Percentiles rank a stretch among this genome's conserved stretches.
Evolutionary conservation across 1,139 yeast species (phyloP).

Genomic region (Yamadazyma trypodendri): DNA sequence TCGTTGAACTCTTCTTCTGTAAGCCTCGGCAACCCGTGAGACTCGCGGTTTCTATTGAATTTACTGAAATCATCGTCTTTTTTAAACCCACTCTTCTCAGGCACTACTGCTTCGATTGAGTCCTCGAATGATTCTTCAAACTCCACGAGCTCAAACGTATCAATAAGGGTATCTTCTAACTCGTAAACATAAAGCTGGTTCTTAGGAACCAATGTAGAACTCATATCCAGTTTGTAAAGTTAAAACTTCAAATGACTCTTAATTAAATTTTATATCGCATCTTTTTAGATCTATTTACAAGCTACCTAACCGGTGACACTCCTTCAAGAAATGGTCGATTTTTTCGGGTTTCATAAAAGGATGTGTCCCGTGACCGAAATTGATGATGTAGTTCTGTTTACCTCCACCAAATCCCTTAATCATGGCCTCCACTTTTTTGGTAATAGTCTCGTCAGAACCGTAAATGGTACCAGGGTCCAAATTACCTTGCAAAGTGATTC

Average conservation of each 20-base stretch:
- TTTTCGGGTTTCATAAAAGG: constrained; percentile 95
- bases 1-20: constrained; percentile 61
- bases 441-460: constrained; percentile 79
- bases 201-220: constrained; percentile 12
- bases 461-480: constrained; percentile 93
- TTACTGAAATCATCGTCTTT: constrained; percentile 51
- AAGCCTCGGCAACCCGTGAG: constrained; percentile 46
- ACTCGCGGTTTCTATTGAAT: constrained; percentile 49
- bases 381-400: constrained; percentile 83
- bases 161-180: constrained; percentile 39
- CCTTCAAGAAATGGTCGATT: constrained; percentile 78
- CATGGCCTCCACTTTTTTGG: constrained; percentile 83
- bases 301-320: constrained; percentile 77
- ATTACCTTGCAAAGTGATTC: constrained; percentile 89
- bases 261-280: too few relatives aligned
- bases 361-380: constrained; percentile 97
- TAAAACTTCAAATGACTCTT: neutral
- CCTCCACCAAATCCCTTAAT: constrained; percentile 90
- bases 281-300: constrained; percentile 9
- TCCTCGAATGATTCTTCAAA: constrained; percentile 44
- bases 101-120: constrained; percentile 3
- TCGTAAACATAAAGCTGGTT: constrained; percentile 55
- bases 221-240: neutral
- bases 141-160: constrained; percentile 52
- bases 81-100: neutral